Conservation (phyloP, 768 basidiomycete species). For the Auricularia sp. region DNA sequence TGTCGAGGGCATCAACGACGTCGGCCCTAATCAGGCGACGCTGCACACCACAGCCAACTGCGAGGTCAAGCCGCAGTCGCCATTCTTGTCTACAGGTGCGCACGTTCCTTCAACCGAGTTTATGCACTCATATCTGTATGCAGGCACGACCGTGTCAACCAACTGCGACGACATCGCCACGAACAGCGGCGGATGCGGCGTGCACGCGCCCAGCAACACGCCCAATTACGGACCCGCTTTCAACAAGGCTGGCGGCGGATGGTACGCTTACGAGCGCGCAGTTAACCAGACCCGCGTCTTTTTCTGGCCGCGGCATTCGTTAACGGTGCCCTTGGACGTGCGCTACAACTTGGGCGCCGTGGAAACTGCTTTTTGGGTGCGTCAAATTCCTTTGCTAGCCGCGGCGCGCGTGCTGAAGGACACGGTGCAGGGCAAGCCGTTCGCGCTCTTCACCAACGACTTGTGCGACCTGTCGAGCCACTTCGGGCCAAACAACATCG, state of each 20-base stretch:
- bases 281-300: slow-evolving; percentile 50
- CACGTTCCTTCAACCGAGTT: background rate
- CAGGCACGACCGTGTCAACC: slow-evolving; percentile 28
- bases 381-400: slow-evolving; percentile 6
- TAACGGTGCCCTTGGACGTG: slow-evolving; percentile 20
- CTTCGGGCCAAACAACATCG: slow-evolving; percentile 50
- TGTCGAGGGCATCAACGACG: slow-evolving; percentile 29
- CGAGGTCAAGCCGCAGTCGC: background rate
- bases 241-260: slow-evolving; percentile 53
- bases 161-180: slow-evolving; percentile 43
- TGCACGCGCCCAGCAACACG: slow-evolving; percentile 25
- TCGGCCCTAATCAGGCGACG: slow-evolving; percentile 39
- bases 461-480: slow-evolving; percentile 46
- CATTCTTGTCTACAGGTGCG: background rate
- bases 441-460: slow-evolving; percentile 48
- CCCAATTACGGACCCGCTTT: slow-evolving; percentile 49
- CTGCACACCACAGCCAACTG: slow-evolving; percentile 41
- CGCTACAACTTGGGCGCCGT: slow-evolving; percentile 27
- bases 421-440: slow-evolving; percentile 39
- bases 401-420: background rate
- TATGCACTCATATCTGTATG: background rate
- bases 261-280: slow-evolving; percentile 46
- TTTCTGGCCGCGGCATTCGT: slow-evolving; percentile 49
- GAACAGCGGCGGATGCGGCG: slow-evolving; percentile 50
- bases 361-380: slow-evolving; percentile 46